These are phyloP conservation scores for Sutorius australiensis DNA, from an alignment of 768 basidiomycete genomes.

Conservation along the genomic window DNA sequence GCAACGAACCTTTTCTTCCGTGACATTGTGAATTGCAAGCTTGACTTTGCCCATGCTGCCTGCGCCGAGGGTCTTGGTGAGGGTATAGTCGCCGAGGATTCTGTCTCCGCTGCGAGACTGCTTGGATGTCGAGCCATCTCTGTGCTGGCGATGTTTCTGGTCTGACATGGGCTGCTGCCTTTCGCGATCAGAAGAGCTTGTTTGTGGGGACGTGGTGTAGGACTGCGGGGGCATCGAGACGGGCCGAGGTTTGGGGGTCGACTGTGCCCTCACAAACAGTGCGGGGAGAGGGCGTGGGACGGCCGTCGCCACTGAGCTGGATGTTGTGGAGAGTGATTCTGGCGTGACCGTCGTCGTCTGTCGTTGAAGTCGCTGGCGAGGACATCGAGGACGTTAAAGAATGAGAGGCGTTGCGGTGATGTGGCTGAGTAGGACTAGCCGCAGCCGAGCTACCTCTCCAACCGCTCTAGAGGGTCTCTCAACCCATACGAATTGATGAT, in stretches of 20 bases:
- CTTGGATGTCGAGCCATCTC: slow-evolving; percentile 33
- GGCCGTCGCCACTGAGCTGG: slow-evolving; percentile 25
- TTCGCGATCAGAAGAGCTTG: slow-evolving; percentile 32
- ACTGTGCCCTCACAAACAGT: slow-evolving; percentile 18
- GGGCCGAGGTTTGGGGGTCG: slow-evolving; percentile 49
- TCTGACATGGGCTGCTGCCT: slow-evolving; percentile 27
- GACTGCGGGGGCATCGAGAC: slow-evolving; percentile 74
- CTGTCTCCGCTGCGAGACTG: slow-evolving; percentile 39
- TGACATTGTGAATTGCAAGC: slow-evolving; percentile 82
- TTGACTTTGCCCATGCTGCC: slow-evolving; percentile 99
- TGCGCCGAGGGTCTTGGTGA: slow-evolving; percentile 95
- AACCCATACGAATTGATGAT: too few species aligned
- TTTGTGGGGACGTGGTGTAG: slow-evolving; percentile 33
- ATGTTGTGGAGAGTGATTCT: not conserved
- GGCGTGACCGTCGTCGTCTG: slow-evolving; percentile 14
- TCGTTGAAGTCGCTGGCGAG: slow-evolving; percentile 5
- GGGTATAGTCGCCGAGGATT: slow-evolving; percentile 89
- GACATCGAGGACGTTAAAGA: slow-evolving; percentile 5
- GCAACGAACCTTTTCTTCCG: slow-evolving; percentile 83
- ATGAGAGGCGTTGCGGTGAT: slow-evolving; percentile 9
- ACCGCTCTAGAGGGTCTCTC: too few species aligned
- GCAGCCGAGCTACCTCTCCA: slow-evolving; percentile 16
- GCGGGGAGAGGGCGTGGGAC: slow-evolving; percentile 33
- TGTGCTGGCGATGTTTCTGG: slow-evolving; percentile 28
- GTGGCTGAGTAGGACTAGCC: slow-evolving; percentile 21